phyloP scores from a whole-genome alignment of 768 basidiomycete species.

The Sarcodon aspratus region DNA sequence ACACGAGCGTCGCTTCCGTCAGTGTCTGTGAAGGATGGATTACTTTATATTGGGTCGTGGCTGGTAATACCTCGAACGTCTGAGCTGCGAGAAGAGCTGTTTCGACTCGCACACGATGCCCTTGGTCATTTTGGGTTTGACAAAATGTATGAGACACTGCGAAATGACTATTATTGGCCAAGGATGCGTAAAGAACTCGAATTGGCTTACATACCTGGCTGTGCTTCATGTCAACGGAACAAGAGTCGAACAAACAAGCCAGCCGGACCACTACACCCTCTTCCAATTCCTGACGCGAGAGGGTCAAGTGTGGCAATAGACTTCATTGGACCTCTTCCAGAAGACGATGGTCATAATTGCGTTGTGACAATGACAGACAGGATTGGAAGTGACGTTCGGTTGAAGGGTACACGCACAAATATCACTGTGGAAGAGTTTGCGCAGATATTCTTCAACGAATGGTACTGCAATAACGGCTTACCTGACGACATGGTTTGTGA shows the following conservation, averaged over 20 bases:
- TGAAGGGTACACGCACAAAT: constrained; percentile 3
- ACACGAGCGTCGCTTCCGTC: not conserved
- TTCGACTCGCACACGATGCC: constrained; percentile 9
- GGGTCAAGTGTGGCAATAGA: constrained; percentile 15
- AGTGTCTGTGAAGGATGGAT: constrained; percentile 1
- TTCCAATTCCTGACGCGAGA: constrained; percentile 11
- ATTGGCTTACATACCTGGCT: constrained; percentile 18
- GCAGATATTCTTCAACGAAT: constrained; percentile 13
- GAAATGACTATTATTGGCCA: constrained; percentile 14
- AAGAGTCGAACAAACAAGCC: constrained; percentile 17
- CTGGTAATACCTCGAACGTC: constrained; percentile 10
- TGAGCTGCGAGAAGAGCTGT: constrained; percentile 7
- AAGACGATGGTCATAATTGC: constrained; percentile 13
- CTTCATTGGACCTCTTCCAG: constrained; percentile 19
- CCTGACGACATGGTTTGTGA: constrained; percentile 20
- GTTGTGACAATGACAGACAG: constrained; percentile 16
- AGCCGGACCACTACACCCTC: constrained; percentile 13
- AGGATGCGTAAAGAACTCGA: constrained; percentile 22
- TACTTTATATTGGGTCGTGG: constrained; percentile 9
- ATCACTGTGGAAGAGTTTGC: constrained; percentile 11
- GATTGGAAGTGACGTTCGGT: constrained; percentile 4
- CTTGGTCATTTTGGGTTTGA: constrained; percentile 11
- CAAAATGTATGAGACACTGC: constrained; percentile 14
- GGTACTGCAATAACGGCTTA: constrained; percentile 19
- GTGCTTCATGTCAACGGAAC: constrained; percentile 20